Evolutionary conservation across 129 eudicot genomes (phyloP).

Genomic region (Glebionis coronaria): DNA sequence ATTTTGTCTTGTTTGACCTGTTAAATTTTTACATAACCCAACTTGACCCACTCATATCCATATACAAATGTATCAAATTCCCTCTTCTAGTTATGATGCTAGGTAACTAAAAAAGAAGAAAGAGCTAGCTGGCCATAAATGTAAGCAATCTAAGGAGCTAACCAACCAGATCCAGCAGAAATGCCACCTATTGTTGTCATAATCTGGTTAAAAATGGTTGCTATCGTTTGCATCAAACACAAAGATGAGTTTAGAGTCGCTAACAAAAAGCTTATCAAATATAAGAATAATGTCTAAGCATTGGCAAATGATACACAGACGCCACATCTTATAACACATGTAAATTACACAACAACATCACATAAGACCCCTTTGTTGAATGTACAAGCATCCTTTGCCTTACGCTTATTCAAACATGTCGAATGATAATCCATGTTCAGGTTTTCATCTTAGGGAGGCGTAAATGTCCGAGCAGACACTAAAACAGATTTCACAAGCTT

Average conservation of each 20-base stretch:
- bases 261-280: background rate
- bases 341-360: background rate
- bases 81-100: too few species aligned
- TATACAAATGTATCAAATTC: too few species aligned
- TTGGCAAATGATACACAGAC: background rate
- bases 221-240: slow-evolving; percentile 58
- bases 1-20: too few species aligned
- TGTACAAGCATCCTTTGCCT: background rate
- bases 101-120: background rate
- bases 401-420: background rate
- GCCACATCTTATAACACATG: background rate
- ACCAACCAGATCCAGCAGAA: slow-evolving; percentile 82
- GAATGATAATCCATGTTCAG: background rate
- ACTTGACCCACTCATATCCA: too few species aligned
- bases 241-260: background rate
- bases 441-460: background rate
- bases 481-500: too few species aligned
- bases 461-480: background rate
- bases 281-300: background rate
- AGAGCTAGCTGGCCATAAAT: background rate
- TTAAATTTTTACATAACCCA: too few species aligned
- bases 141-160: background rate
- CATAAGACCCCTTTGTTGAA: background rate
- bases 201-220: slow-evolving; percentile 76
- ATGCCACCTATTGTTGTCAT: slow-evolving; percentile 84